Conservation (phyloP, 257 asterid genomes). For the Cordia subcordata region DNA sequence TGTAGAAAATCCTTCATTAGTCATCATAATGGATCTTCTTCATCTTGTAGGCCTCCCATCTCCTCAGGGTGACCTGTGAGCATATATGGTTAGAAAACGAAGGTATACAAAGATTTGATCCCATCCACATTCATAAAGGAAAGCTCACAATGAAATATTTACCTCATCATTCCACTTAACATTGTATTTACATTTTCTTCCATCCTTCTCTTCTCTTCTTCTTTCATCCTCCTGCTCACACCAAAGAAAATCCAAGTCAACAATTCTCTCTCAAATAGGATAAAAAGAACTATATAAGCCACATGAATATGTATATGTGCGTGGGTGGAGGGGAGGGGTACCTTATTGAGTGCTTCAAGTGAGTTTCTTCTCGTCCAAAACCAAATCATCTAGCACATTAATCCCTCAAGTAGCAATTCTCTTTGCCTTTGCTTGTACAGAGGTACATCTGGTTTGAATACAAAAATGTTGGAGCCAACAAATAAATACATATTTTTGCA, state of each 20-base stretch:
- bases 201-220: constrained; percentile 77
- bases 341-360: constrained; percentile 76
- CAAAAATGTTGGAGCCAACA: neutral
- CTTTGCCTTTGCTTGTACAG: constrained; percentile 56
- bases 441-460: constrained; percentile 39
- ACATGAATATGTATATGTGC: too few species aligned
- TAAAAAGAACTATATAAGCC: neutral
- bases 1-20: constrained; percentile 75
- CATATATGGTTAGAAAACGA: constrained; percentile 7
- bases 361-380: constrained; percentile 61
- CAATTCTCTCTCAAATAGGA: neutral
- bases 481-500: too few species aligned
- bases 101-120: neutral
- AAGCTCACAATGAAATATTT: constrained; percentile 3
- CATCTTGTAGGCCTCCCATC: constrained; percentile 81
- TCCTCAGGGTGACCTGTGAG: constrained; percentile 67
- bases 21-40: constrained; percentile 76
- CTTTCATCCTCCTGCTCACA: constrained; percentile 67
- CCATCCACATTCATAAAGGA: too few species aligned
- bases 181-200: constrained; percentile 81
- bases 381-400: constrained; percentile 79
- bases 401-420: constrained; percentile 86
- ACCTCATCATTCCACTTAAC: constrained; percentile 96
- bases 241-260: neutral
- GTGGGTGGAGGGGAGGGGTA: too few species aligned